Evolutionary conservation across 352 stramenopile genomes (phyloP).

Genomic region (Globisporangium lucens): DNA sequence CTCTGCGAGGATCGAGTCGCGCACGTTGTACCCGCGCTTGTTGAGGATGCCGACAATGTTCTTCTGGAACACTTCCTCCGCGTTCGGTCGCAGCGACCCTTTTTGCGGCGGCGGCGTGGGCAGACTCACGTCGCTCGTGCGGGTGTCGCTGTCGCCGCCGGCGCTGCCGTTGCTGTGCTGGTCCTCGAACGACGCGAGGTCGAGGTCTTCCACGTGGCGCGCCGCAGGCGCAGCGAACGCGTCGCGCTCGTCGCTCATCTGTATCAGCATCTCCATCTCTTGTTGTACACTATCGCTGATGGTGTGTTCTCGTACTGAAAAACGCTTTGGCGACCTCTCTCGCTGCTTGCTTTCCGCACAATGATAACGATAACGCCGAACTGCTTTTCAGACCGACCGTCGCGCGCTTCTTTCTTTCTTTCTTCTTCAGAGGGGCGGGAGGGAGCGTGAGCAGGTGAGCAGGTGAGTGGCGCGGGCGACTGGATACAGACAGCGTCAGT

Average conservation of each 20-base stretch:
- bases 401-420: not conserved
- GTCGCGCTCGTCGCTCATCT: slow-evolving; percentile 10
- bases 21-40: slow-evolving; percentile 82
- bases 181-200: slow-evolving; percentile 1
- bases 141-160: slow-evolving; percentile 4
- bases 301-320: not conserved
- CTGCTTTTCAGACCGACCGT: not conserved
- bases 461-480: not conserved
- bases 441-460: not conserved
- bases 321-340: not conserved
- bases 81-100: slow-evolving; percentile 20
- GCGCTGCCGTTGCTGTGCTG: slow-evolving; percentile 5
- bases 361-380: not conserved
- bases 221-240: not conserved
- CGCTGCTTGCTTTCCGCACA: not conserved
- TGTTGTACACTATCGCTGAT: not conserved
- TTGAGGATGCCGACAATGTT: slow-evolving; percentile 77
- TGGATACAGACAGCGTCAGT: not conserved
- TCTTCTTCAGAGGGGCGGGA: not conserved
- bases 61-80: slow-evolving; percentile 64
- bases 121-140: slow-evolving; percentile 15
- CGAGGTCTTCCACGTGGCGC: not conserved
- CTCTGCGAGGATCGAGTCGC: slow-evolving; percentile 52
- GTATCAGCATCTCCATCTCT: slow-evolving; percentile 10
- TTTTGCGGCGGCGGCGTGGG: slow-evolving; percentile 10